Evolutionary conservation across 148 eudicot genomes (phyloP).

Genomic region (Euryodendron excelsum): DNA sequence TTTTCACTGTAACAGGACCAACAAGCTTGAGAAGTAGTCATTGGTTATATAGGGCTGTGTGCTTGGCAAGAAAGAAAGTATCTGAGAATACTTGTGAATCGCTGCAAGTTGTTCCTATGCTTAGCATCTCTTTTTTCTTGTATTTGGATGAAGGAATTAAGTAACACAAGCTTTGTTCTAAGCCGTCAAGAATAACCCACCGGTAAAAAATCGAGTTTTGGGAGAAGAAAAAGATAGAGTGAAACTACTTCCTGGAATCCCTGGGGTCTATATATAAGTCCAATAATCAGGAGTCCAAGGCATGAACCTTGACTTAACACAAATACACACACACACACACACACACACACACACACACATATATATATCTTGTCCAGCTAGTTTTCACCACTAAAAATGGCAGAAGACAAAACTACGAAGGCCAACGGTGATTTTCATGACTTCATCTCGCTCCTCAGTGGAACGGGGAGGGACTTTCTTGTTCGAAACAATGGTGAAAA

Average conservation of each 20-base stretch:
- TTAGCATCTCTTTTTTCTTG: background rate
- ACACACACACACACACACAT: too few relatives aligned
- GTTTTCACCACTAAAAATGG: background rate
- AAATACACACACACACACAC: too few relatives aligned
- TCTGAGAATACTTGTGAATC: background rate
- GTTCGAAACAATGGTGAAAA: slow-evolving; percentile 29
- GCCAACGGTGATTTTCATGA: slow-evolving; percentile 10
- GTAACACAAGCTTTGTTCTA: too few relatives aligned
- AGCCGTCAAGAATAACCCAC: background rate
- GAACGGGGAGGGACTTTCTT: slow-evolving; percentile 22
- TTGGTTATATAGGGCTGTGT: background rate
- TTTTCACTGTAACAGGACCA: background rate
- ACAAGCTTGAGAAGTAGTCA: background rate
- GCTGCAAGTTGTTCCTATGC: slow-evolving; percentile 9
- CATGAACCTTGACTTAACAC: background rate
- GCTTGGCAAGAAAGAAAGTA: background rate
- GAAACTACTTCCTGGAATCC: background rate
- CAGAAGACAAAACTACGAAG: slow-evolving; percentile 5
- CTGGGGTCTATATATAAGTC: background rate
- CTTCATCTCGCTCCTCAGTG: slow-evolving; percentile 26
- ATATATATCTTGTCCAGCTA: background rate
- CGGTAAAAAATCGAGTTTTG: background rate
- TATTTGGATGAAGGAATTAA: background rate
- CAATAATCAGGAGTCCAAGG: background rate
- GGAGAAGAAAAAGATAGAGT: background rate